These are phyloP conservation scores for Blastobotrys peoriensis DNA, from an alignment of 805 yeast genomes.

Conservation along the genomic window DNA sequence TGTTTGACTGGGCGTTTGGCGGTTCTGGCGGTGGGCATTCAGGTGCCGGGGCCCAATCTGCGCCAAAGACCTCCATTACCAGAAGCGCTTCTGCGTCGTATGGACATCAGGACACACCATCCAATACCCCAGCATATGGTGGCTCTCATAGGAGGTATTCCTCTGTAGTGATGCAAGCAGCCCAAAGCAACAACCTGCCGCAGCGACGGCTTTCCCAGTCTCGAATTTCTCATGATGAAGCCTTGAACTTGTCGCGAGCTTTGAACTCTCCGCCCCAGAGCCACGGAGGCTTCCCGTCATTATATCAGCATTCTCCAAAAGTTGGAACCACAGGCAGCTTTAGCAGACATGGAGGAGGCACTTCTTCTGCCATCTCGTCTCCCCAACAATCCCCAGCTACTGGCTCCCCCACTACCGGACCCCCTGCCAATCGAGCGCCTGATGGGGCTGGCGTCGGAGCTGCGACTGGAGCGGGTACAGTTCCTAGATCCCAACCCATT, in stretches of 20 bases:
- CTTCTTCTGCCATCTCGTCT: not conserved
- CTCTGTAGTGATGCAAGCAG: constrained; percentile 2
- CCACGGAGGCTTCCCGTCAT: not conserved
- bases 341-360: not conserved
- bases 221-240: constrained; percentile 30
- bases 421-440: not conserved
- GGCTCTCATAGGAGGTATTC: not conserved
- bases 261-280: constrained; percentile 2
- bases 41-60: too few relatives aligned
- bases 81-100: too few relatives aligned
- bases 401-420: not conserved
- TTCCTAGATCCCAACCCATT: not conserved
- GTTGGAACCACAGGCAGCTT: not conserved
- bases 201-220: constrained; percentile 24
- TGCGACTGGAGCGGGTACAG: not conserved
- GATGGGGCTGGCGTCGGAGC: not conserved
- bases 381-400: not conserved
- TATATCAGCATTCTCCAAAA: not conserved
- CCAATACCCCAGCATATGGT: not conserved
- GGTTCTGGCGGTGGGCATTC: too few relatives aligned
- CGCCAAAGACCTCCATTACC: too few relatives aligned
- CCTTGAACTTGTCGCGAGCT: constrained; percentile 32
- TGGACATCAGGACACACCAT: too few relatives aligned
- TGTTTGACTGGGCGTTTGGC: constrained; percentile 12
- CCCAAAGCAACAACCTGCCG: constrained; percentile 3